Evolutionary conservation across 1,284 basidiomycete genomes (phyloP), one percentile per base, ranked within the genome.

Genomic region (Boletus coffeatus): DNA sequence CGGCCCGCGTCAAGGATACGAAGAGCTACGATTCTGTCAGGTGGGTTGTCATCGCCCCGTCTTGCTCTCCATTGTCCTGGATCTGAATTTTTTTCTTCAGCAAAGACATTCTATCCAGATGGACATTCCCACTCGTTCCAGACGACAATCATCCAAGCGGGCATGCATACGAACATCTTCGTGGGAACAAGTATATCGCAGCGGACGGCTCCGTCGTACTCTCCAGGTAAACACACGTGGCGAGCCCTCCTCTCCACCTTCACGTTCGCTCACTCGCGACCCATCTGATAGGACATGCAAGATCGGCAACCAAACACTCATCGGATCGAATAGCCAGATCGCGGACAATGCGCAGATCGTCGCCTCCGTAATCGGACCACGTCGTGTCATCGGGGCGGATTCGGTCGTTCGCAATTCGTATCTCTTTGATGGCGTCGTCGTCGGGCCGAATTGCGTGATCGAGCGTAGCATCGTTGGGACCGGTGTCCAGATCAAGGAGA

Each of bases 41-140:
- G 89, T 92, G 64, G 58, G 36, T 75, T 65, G 18, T 48, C 46
- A 16, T 18, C 39, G 29, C 59, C 21, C 59, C 34, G 32, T 43
- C 56, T 57, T n/a, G n/a, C 9, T 25, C 21, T 48, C 8, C 48
- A 8, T 21, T 13, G 18, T 48, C 18, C 18, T 8, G n/a, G n/a
- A n/a, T 46, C 43, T 46, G 43, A 18, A 18, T 1, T 14, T 39
- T 36, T 29, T 57, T 34, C 53, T 62, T 43, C 69, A 95, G 93
- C 77, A 92, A 93, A 74, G 95, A 98, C 71, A 92, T 99, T 57
- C 77, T 99, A 43, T 84, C 92, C 34, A 82, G 96, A 66, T 96
- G 94, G 93, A 92, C 93, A 3, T 96, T 94, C 78, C 97, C 96
- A 1, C 81, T 98, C 18, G 93, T 95, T 1, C 96, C 96, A 10